phyloP scores from a whole-genome alignment of 768 basidiomycete genomes.

The Mycena filopes region DNA sequence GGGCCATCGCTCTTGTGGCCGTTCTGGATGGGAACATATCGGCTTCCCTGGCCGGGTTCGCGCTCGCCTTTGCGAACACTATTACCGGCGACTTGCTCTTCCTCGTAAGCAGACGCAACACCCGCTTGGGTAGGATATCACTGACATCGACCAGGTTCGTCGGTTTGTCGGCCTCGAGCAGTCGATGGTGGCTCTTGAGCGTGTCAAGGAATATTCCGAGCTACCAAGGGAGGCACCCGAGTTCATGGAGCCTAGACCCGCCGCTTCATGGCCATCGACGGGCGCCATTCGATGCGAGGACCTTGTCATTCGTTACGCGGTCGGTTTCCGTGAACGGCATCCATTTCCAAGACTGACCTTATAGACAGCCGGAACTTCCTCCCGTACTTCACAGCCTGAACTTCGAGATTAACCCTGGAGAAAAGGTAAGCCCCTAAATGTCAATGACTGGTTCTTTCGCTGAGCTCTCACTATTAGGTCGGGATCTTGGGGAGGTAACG shows the following conservation, averaged over 20 bases:
- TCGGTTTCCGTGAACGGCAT: conserved; percentile 46
- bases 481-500: conserved; percentile 67
- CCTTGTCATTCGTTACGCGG: conserved; percentile 82
- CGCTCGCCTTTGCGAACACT: conserved; percentile 84
- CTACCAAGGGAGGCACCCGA: conserved; percentile 82
- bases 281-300: conserved; percentile 79
- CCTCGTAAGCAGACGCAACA: conserved; percentile 56
- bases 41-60: conserved; percentile 88
- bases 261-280: conserved; percentile 78
- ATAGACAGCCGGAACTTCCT: conserved; percentile 83
- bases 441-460: background rate
- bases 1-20: conserved; percentile 75
- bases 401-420: conserved; percentile 77
- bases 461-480: conserved; percentile 52
- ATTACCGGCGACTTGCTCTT: conserved; percentile 79
- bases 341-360: background rate
- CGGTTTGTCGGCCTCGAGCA: conserved; percentile 91
- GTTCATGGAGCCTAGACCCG: conserved; percentile 87
- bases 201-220: conserved; percentile 92
- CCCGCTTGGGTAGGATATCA: background rate
- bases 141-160: conserved; percentile 57
- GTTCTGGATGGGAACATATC: conserved; percentile 76
- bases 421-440: conserved; percentile 64
- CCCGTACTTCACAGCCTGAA: conserved; percentile 84
- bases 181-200: conserved; percentile 91